These are phyloP conservation scores for Radiomyces spectabilis DNA, from an alignment of 192 early-diverging fungal species.

Conservation along the genomic window DNA sequence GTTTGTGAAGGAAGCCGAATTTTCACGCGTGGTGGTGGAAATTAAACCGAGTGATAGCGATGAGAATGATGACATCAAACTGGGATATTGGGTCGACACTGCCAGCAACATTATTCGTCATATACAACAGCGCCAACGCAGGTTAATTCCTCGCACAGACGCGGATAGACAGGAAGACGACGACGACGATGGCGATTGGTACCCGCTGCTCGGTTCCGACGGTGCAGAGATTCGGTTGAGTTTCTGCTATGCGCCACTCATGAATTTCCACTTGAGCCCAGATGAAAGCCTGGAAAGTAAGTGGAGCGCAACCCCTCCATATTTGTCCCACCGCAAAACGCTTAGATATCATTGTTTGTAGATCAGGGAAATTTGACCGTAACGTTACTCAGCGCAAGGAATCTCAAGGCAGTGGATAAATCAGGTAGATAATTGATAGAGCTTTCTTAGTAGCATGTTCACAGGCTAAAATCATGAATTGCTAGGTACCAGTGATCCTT, in stretches of 20 bases:
- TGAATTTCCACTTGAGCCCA: conserved; percentile 1
- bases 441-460: neutral
- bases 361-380: conserved; percentile 33
- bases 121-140: conserved; percentile 2
- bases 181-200: conserved; percentile 22
- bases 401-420: conserved; percentile 23
- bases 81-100: conserved; percentile 19
- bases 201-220: neutral
- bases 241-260: conserved; percentile 7
- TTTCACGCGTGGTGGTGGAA: conserved; percentile 19
- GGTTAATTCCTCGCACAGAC: neutral
- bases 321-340: neutral
- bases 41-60: neutral
- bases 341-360: neutral
- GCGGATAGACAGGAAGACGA: neutral
- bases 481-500: conserved; percentile 58
- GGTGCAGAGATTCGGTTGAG: conserved; percentile 6
- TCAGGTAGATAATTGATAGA: conserved; percentile 14
- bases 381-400: conserved; percentile 21
- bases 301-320: neutral
- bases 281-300: conserved; percentile 26
- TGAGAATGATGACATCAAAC: conserved; percentile 8
- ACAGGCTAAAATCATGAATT: neutral
- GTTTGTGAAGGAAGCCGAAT: conserved; percentile 29
- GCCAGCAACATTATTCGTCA: conserved; percentile 9